Base-by-base conservation (phyloP, 257 asterid species). In the Datura wrightii region DNA sequence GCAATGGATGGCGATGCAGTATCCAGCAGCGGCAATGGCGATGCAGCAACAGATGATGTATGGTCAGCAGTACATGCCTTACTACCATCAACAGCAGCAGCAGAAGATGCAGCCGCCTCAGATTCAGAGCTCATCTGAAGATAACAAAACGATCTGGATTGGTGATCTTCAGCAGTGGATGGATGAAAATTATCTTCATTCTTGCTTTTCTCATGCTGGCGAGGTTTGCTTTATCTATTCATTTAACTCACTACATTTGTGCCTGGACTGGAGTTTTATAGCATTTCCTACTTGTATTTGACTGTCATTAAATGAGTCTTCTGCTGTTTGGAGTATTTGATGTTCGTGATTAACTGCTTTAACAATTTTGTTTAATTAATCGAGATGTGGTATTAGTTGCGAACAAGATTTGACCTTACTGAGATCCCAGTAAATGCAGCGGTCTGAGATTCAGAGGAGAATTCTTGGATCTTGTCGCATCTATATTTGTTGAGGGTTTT, bases 111-210 rank as follows among this genome's bases (percentile, higher is more conserved):
- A 89, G 63, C 92, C 88, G 56, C 89, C 84, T 46, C 89, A 90
- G 97, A 92, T 90, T 91, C 99, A 93, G 89, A 86, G 80, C 83
- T 82, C 96, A 18, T 86, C 88, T 11, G 99, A 97, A 34, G 99
- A 97, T 81, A 97, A 97, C 62, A 91, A 89, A 84, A 95, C 99
- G 88, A 90, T 97, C 91, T 97, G 99, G 99, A 97, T 97, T 87
- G 99, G 99, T 56, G 99, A 97, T 93, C 97, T 97, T 72, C 97
- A 92, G 88, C 97, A 90, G 59, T 95, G 99, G 99, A 97, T 97
- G 99, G 99, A 95, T 83, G 99, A 97, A 81, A 80, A 69, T 71
- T 97, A 97, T 92, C 93, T 97, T 9, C 96, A 92, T 56, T 88
- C 96, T 5, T 94, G 97, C 88, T 97, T 97, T 82, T 87, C 95